Evolutionary conservation across 2,329 filamentous ascomycete species (phyloP).

Genomic region (Fusarium sp.): DNA sequence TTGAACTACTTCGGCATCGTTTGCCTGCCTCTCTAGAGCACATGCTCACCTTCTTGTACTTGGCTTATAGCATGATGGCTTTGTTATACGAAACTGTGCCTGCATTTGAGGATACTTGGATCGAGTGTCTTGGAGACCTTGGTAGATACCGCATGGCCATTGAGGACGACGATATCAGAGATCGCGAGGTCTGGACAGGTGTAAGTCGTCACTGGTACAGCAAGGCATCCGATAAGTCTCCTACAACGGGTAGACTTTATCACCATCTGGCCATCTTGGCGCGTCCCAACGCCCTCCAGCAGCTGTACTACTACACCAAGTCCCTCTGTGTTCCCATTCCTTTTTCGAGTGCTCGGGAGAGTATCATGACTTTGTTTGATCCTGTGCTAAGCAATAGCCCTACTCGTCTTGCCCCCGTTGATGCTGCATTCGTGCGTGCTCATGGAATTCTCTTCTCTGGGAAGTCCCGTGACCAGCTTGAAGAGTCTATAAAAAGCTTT

Average conservation of each 20-base stretch:
- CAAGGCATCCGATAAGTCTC: slow-evolving; percentile 81
- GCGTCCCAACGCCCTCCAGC: slow-evolving; percentile 75
- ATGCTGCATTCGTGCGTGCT: slow-evolving; percentile 71
- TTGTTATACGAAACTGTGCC: slow-evolving; percentile 87
- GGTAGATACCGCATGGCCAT: slow-evolving; percentile 90
- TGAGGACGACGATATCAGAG: slow-evolving; percentile 81
- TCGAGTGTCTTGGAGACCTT: slow-evolving; percentile 90
- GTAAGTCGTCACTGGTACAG: slow-evolving; percentile 88
- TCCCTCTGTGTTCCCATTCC: slow-evolving; percentile 75
- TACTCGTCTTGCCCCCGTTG: slow-evolving; percentile 56
- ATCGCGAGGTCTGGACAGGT: slow-evolving; percentile 83
- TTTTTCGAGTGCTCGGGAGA: slow-evolving; percentile 76
- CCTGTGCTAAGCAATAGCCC: slow-evolving; percentile 61
- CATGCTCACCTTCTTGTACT: slow-evolving; percentile 91
- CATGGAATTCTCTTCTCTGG: slow-evolving; percentile 74
- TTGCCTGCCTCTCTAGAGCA: slow-evolving; percentile 84
- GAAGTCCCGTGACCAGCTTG: slow-evolving; percentile 60
- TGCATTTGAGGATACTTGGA: slow-evolving; percentile 88
- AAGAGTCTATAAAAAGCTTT: slow-evolving; percentile 62
- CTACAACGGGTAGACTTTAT: slow-evolving; percentile 82
- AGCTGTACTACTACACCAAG: slow-evolving; percentile 79
- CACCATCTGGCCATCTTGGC: slow-evolving; percentile 89
- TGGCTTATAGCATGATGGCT: slow-evolving; percentile 91
- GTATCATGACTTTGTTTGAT: slow-evolving; percentile 76
- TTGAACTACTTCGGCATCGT: slow-evolving; percentile 80